phyloP scores from a whole-genome alignment of 768 basidiomycete species.

The Hygrocybe coccinea region DNA sequence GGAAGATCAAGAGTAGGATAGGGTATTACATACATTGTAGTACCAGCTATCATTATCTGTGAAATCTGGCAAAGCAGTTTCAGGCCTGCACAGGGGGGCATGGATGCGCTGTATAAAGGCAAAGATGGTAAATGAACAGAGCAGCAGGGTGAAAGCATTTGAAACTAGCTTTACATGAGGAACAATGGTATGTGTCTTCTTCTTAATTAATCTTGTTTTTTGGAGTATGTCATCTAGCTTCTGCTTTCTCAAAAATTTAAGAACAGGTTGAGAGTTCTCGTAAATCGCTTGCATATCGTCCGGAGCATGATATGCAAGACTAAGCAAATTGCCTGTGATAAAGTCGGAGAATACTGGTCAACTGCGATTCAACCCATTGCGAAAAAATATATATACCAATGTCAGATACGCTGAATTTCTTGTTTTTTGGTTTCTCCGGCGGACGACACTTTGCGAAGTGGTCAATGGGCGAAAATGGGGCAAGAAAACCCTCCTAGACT shows the following conservation, averaged over 20 bases:
- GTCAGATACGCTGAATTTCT: too few relatives aligned
- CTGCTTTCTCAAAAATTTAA: slow-evolving; percentile 28
- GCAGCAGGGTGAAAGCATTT: background rate
- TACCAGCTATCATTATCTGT: slow-evolving; percentile 32
- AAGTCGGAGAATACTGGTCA: background rate
- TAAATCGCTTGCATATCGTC: slow-evolving; percentile 20
- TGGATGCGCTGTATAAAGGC: slow-evolving; percentile 27
- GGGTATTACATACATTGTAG: slow-evolving; percentile 18
- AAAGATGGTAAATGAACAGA: background rate
- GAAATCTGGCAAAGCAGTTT: slow-evolving; percentile 31
- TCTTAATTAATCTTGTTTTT: slow-evolving; percentile 22
- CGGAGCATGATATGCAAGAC: slow-evolving; percentile 1
- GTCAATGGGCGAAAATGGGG: background rate
- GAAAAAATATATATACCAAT: too few relatives aligned
- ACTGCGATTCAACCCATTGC: background rate
- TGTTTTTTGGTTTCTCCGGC: too few relatives aligned
- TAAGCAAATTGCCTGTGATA: background rate
- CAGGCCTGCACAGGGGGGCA: slow-evolving; percentile 23
- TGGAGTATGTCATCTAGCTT: slow-evolving; percentile 20
- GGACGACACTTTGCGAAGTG: too few relatives aligned
- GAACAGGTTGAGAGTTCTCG: slow-evolving; percentile 37
- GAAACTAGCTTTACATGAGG: slow-evolving; percentile 34
- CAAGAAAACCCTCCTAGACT: background rate
- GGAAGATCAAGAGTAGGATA: background rate
- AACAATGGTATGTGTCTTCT: slow-evolving; percentile 29